phyloP scores from a whole-genome alignment of 2,329 filamentous ascomycete genomes.

The Karstenula rhodostoma region DNA sequence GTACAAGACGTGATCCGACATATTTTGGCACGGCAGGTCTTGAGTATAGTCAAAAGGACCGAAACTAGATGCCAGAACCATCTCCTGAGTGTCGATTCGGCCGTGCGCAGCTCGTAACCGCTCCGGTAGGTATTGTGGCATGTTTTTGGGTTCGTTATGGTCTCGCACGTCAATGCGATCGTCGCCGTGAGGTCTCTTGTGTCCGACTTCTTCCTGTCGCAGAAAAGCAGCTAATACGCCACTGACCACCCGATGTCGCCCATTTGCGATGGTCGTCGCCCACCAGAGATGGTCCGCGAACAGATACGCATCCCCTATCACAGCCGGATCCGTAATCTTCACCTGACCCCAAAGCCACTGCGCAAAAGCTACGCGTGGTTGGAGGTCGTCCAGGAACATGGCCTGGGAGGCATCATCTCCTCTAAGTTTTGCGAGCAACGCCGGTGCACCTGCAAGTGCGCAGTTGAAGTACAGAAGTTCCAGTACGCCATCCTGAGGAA shows the following conservation, averaged over 20 bases:
- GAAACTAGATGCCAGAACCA: background rate
- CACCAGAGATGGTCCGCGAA: constrained; percentile 42
- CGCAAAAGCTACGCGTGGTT: constrained; percentile 34
- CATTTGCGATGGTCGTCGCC: constrained; percentile 23
- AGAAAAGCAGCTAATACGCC: constrained; percentile 28
- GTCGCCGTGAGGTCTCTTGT: constrained; percentile 4
- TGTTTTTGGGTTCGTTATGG: constrained; percentile 54
- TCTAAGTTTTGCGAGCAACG: constrained; percentile 28
- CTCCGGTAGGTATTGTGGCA: constrained; percentile 32
- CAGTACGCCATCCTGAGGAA: constrained; percentile 20
- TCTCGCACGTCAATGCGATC: constrained; percentile 12
- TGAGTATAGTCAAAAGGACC: constrained; percentile 18
- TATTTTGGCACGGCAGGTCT: constrained; percentile 27
- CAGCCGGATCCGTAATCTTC: constrained; percentile 20
- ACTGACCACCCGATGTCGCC: constrained; percentile 39
- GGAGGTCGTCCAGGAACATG: constrained; percentile 25
- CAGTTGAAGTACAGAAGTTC: constrained; percentile 37
- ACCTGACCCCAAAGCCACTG: constrained; percentile 34
- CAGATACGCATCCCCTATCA: constrained; percentile 28
- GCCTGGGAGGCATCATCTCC: constrained; percentile 22
- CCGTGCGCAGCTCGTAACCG: background rate
- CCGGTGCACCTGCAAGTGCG: constrained; percentile 26
- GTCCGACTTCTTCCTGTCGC: constrained; percentile 15
- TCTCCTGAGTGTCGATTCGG: background rate
- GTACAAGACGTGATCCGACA: constrained; percentile 74